Base-by-base conservation (phyloP, 1,284 basidiomycete species). In the Meira miltonrushii region DNA sequence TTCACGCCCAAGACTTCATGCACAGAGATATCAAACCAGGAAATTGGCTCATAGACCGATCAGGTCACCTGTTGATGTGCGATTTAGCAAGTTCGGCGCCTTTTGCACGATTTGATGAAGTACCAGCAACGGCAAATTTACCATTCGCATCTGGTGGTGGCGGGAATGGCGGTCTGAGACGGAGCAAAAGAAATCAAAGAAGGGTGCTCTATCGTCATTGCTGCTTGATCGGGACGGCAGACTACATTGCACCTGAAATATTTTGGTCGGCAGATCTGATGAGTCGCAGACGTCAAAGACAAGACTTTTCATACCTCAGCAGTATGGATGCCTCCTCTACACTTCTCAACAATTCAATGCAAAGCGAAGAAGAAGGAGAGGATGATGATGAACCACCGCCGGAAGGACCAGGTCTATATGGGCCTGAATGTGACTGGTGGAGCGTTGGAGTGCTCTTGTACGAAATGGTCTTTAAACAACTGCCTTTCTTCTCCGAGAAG, bases 361-460 rank as follows among this genome's bases (percentile, higher is more conserved):
- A n/a, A 12, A 17, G 21, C 8, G 19, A 41, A 50, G 48, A 15
- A 13, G 53, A 39, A 25, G 39, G 23, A n/a, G 53, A 54, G 13
- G 64, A 66, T 21, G 41, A 63, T 37, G 39, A 49, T 11, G 55
- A 57, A 6, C 64, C 72, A 25, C 53, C 38, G 10, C 25, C 57
- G 1, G 57, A 58, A 10, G 55, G 53, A 10, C 54, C 54, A 3
- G 75, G 75, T 15, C 57, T 54, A 37, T 77, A 78, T 55, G 75
- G 75, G 1, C 75, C 75, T 6, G 72, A 73, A 43, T 65, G 72
- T 46, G 75, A 78, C 55, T 78, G 73, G 73, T 78, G 75, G 75
- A 72, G 70, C 58, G 63, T 78, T 39, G 75, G 75, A 25, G 64
- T 75, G 37, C 66, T 77, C 57, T 57, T 78, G 37, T 75, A 75